Evolutionary conservation across 345 rosid species (phyloP), one percentile per base, ranked within the genome.

Genomic region (Lepidium africanum): DNA sequence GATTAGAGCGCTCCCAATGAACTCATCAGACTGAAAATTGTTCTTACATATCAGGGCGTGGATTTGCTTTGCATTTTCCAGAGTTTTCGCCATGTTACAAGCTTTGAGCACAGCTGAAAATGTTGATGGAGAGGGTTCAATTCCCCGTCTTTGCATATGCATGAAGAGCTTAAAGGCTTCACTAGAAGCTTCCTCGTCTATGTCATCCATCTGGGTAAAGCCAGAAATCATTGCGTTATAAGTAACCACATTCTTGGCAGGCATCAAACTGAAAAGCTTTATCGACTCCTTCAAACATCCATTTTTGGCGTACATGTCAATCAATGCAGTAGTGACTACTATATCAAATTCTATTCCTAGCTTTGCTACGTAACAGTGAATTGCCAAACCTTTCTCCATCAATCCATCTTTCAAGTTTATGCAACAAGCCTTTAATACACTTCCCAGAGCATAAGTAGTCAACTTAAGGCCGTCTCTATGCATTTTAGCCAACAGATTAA

Each of bases 211-310:
- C 16, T 78, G 78, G 41, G 69, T 61, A 61, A 76, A 81, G 37
- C 84, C 84, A 19, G 82, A 78, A 11, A 84, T 81, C 85, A 84
- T 73, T 2, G 88, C 85, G 40, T 84, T 84, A 65, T 81, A 81
- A 53, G 72, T 78, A 52, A 84, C 80, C 62, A 81, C 81, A 69
- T 80, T 84, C 72, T 72, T 74, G 38, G 41, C 46, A 47, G 83
- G 81, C 71, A 82, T 72, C 38, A 65, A 35, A 27, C 57, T 41
- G 51, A 82, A 85, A 41, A 79, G 39, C 68, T 67, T 65, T 16
- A 52, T 16, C 0, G 86, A 77, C n/a, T 67, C 77, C 13, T 48
- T 71, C 51, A 85, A 49, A 67, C 69, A 53, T 53, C 86, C 79
- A 2, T 58, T 60, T 69, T 85, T 85, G 0, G 79, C 79, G 10